Evolutionary conservation across 1,284 basidiomycete species (phyloP).

Genomic region (Anthracocystis setariae): DNA sequence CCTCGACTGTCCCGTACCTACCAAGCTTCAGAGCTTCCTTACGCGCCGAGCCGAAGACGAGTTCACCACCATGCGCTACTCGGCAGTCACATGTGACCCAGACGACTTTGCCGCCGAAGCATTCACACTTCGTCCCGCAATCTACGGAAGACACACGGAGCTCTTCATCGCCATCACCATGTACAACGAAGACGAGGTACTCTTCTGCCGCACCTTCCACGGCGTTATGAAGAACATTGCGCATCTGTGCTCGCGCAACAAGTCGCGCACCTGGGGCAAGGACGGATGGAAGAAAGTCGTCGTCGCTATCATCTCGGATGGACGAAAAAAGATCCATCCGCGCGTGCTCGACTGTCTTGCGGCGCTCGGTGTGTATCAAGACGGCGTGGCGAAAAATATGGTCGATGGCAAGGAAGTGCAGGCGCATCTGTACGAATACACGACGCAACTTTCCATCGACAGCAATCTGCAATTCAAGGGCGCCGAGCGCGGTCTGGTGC

Average conservation of each 20-base stretch:
- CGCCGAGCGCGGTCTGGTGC: slow-evolving; percentile 80
- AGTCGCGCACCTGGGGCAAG: slow-evolving; percentile 92
- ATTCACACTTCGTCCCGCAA: slow-evolving; percentile 86
- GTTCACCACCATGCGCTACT: slow-evolving; percentile 77
- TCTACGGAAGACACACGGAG: slow-evolving; percentile 83
- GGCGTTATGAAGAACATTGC: slow-evolving; percentile 81
- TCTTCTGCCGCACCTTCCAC: slow-evolving; percentile 93
- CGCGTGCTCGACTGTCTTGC: slow-evolving; percentile 86
- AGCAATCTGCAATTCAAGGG: slow-evolving; percentile 90
- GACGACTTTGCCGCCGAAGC: slow-evolving; percentile 87
- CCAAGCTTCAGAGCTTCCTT: slow-evolving; percentile 71
- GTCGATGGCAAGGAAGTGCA: slow-evolving; percentile 88
- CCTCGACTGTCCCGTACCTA: slow-evolving; percentile 67
- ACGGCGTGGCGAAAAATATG: slow-evolving; percentile 85
- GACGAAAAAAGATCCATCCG: slow-evolving; percentile 89
- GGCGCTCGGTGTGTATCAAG: slow-evolving; percentile 72
- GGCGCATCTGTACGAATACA: slow-evolving; percentile 95
- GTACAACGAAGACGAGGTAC: slow-evolving; percentile 88
- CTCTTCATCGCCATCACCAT: slow-evolving; percentile 86
- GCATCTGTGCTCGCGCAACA: slow-evolving; percentile 84
- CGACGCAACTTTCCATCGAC: slow-evolving; percentile 88
- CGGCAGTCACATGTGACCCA: slow-evolving; percentile 71
- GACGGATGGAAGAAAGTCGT: slow-evolving; percentile 91
- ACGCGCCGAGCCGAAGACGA: slow-evolving; percentile 83
- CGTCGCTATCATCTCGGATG: slow-evolving; percentile 84